Evolutionary conservation across 768 basidiomycete genomes (phyloP).

Genomic region (Solioccasus polychromus): DNA sequence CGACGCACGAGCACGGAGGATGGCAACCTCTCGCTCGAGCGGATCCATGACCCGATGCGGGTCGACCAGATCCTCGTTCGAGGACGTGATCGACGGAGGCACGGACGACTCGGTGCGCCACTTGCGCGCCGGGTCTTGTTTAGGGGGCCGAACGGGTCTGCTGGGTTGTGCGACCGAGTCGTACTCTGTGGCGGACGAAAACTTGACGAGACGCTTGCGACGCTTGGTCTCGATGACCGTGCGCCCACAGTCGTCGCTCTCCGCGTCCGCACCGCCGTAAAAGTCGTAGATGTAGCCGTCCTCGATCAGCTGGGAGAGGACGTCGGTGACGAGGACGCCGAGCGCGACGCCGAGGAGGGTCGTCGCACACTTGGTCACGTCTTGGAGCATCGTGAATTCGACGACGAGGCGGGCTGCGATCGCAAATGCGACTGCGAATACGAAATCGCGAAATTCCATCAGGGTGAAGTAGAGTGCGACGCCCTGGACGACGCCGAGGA

Average conservation of each 20-base stretch:
- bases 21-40: constrained; percentile 70
- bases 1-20: constrained; percentile 72
- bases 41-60: constrained; percentile 57
- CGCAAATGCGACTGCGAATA: constrained; percentile 53
- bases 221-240: constrained; percentile 20
- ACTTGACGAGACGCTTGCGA: constrained; percentile 47
- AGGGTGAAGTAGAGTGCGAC: constrained; percentile 68
- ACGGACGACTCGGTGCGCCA: constrained; percentile 36
- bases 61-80: constrained; percentile 62
- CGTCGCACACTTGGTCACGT: constrained; percentile 52
- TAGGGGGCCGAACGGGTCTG: constrained; percentile 27
- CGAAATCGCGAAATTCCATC: constrained; percentile 50
- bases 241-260: constrained; percentile 19
- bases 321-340: constrained; percentile 69
- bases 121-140: constrained; percentile 26
- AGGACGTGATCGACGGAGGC: constrained; percentile 61
- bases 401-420: constrained; percentile 60
- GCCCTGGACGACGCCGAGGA: constrained; percentile 74
- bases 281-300: constrained; percentile 37
- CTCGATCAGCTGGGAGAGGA: constrained; percentile 65
- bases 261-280: constrained; percentile 14
- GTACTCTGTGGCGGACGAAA: constrained; percentile 40
- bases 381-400: constrained; percentile 57
- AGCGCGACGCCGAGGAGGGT: constrained; percentile 66
- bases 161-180: constrained; percentile 16